These are phyloP conservation scores for Podospora sp. DNA, from an alignment of 495 filamentous ascomycete species.

Conservation along the genomic window DNA sequence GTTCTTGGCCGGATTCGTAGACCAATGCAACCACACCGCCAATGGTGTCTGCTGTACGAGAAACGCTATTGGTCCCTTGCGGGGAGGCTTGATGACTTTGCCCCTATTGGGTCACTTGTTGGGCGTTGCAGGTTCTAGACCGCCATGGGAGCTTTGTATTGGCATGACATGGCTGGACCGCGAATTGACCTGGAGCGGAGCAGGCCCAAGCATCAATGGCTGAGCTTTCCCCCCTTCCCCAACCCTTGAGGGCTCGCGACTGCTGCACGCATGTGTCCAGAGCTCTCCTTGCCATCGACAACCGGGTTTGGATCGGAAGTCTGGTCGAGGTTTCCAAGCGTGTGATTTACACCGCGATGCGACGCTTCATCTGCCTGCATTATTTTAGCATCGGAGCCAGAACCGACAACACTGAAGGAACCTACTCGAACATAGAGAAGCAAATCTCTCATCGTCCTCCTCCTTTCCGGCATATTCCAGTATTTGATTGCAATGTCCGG, in stretches of 20 bases:
- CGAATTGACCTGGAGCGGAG: too few species aligned
- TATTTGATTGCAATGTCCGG: conserved; percentile 88
- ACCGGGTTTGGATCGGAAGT: conserved; percentile 89
- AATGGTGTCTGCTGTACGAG: too few species aligned
- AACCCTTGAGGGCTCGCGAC: conserved; percentile 71
- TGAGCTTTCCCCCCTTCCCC: conserved; percentile 81
- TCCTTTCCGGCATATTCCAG: conserved; percentile 88
- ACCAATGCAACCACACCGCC: too few species aligned
- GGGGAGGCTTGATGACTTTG: too few species aligned
- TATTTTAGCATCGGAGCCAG: background rate
- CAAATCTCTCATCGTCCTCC: conserved; percentile 81
- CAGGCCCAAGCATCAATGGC: too few species aligned
- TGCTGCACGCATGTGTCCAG: conserved; percentile 58
- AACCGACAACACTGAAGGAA: too few species aligned
- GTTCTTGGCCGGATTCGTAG: too few species aligned
- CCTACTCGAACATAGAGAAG: conserved; percentile 73
- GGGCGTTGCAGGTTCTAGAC: too few species aligned
- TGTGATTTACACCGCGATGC: conserved; percentile 97
- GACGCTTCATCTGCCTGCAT: conserved; percentile 89
- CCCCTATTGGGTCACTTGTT: too few species aligned
- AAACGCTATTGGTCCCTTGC: too few species aligned
- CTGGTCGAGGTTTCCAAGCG: conserved; percentile 81
- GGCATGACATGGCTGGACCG: background rate
- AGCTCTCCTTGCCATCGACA: conserved; percentile 63
- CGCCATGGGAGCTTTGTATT: too few species aligned